Conservation (phyloP, 306 rosid species). For the Cucumis melo region DNA sequence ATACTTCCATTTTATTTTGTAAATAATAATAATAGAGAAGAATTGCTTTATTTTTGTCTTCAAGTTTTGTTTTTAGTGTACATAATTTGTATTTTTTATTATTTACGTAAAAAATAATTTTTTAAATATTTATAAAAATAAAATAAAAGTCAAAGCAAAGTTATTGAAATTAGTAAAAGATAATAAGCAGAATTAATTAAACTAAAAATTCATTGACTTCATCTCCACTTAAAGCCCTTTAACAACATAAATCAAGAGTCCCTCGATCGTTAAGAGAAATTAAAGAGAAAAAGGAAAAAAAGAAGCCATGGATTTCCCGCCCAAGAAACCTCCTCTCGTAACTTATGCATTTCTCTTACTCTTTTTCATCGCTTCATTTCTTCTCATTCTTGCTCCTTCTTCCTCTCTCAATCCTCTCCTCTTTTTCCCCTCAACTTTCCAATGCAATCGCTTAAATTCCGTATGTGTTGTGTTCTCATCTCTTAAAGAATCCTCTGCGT, state of each 20-base stretch:
- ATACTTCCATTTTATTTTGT: too few relatives aligned
- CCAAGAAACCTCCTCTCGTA: not conserved
- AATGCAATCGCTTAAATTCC: not conserved
- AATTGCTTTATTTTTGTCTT: too few relatives aligned
- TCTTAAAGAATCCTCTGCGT: too few relatives aligned
- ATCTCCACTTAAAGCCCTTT: not conserved
- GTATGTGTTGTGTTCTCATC: not conserved
- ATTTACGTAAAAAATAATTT: too few relatives aligned
- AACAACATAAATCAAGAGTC: not conserved
- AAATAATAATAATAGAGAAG: too few relatives aligned
- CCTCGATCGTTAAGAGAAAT: not conserved
- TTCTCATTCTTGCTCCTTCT: not conserved
- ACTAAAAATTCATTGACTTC: not conserved
- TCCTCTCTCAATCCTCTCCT: not conserved
- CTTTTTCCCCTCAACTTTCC: not conserved
- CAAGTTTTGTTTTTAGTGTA: too few relatives aligned
- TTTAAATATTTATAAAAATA: too few relatives aligned
- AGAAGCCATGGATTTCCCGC: slow-evolving; percentile 4
- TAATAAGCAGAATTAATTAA: too few relatives aligned
- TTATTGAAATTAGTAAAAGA: too few relatives aligned
- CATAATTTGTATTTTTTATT: too few relatives aligned
- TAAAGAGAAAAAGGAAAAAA: not conserved
- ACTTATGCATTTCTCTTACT: not conserved
- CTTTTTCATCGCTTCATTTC: not conserved
- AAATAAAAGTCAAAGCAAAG: too few relatives aligned